Conservation (phyloP, 768 basidiomycete species). For the Russula ochroleuca region DNA sequence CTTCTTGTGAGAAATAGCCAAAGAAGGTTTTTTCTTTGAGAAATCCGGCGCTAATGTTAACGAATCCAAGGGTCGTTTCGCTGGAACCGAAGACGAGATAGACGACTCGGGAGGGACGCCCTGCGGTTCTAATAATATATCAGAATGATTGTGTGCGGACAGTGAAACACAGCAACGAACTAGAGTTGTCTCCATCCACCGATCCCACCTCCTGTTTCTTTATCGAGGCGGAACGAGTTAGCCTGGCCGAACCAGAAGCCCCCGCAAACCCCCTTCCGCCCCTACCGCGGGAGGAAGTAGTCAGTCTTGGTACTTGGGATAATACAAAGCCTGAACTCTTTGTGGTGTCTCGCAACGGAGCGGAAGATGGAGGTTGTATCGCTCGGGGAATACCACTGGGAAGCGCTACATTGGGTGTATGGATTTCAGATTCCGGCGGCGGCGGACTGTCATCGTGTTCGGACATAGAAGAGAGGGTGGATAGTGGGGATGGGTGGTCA, state of each 20-base stretch:
- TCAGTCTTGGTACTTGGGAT: conserved; percentile 2
- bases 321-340: background rate
- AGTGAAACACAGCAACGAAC: conserved; percentile 14
- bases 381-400: background rate
- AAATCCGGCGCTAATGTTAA: background rate
- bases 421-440: background rate
- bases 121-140: conserved; percentile 7
- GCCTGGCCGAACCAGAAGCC: conserved; percentile 3
- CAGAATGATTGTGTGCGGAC: background rate
- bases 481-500: conserved; percentile 21
- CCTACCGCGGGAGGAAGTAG: background rate
- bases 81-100: conserved; percentile 4
- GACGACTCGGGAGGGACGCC: background rate
- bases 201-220: conserved; percentile 10
- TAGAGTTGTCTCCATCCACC: background rate
- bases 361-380: background rate
- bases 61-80: background rate
- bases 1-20: conserved; percentile 14
- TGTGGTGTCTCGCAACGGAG: background rate
- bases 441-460: conserved; percentile 8
- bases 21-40: conserved; percentile 3
- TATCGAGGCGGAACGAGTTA: conserved; percentile 21
- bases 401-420: background rate
- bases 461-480: conserved; percentile 19
- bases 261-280: conserved; percentile 2